phyloP scores from a whole-genome alignment of 2,329 filamentous ascomycete species.

The Conoideocrella luteorostrata region DNA sequence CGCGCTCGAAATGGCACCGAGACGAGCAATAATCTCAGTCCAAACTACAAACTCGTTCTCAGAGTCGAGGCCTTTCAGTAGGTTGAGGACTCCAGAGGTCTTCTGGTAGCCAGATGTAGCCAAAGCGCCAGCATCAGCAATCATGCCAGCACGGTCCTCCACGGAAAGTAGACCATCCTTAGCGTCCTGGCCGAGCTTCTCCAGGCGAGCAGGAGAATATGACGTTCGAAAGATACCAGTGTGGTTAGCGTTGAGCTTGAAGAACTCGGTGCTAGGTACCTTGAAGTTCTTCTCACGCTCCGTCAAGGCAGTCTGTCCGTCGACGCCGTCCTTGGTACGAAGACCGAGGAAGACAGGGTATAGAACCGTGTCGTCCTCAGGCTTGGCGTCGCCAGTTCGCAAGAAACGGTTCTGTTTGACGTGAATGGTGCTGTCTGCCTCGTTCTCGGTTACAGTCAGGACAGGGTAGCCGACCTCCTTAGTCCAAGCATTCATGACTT shows the following conservation, averaged over 20 bases:
- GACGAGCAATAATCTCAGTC: conserved; percentile 80
- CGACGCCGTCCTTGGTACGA: conserved; percentile 74
- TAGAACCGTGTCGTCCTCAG: conserved; percentile 81
- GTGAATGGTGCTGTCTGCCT: conserved; percentile 64
- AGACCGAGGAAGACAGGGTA: conserved; percentile 88
- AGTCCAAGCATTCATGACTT: conserved; percentile 94
- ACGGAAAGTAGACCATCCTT: conserved; percentile 66
- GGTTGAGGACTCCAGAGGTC: conserved; percentile 79
- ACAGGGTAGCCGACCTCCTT: conserved; percentile 95
- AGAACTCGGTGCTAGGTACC: conserved; percentile 76
- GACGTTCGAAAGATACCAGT: conserved; percentile 87
- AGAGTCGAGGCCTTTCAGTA: conserved; percentile 76
- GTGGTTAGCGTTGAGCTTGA: conserved; percentile 94
- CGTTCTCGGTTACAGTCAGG: conserved; percentile 66
- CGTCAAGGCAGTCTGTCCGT: conserved; percentile 44
- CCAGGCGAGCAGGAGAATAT: conserved; percentile 75
- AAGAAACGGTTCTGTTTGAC: conserved; percentile 95
- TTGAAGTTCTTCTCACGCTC: conserved; percentile 69
- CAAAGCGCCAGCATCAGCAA: conserved; percentile 84
- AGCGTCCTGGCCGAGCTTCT: conserved; percentile 82
- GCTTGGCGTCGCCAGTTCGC: conserved; percentile 84
- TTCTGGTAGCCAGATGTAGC: conserved; percentile 88
- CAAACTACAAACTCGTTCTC: conserved; percentile 91
- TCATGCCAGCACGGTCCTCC: conserved; percentile 91
- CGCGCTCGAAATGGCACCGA: conserved; percentile 71